Base-by-base conservation (phyloP, 495 filamentous ascomycete species). In the Xylaria sp. region DNA sequence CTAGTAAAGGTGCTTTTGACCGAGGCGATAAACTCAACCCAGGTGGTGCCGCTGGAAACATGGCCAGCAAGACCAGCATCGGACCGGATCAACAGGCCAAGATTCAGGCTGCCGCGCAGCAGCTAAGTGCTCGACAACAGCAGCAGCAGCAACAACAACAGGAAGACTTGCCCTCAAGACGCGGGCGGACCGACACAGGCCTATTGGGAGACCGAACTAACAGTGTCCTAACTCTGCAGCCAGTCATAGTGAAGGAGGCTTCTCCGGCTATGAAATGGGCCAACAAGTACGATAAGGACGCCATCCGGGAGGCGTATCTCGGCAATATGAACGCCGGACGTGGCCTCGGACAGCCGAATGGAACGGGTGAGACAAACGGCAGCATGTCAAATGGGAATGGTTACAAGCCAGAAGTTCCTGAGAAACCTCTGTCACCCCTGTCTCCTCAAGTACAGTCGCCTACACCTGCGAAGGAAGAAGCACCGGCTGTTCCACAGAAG, bases 201-300 rank as follows among this genome's bases (percentile, higher is more conserved):
- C 74, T 82, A 9, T 79, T 85, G 65, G 88, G 88, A 14, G 86
- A 87, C 59, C 97, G 94, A 85, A 98, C 96, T 0, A 95, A 91
- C 81, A 98, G 96, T 62, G 89, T 97, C 29, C 87, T 98, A 75
- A 97, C 95, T 15, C 86, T 98, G 50, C 94, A 97, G 77, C 91
- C 95, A 11, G 87, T 88, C 44, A 92, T 98, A 63, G 81, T 97
- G 76, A 95, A 86, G 67, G 96, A 96, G 76, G 97, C 94, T 21
- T 94, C 91, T 19, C 91, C 94, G 31, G 96, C 96, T 14, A 92
- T 99, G 90, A 95, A 97, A 79, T 99, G 96, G 96, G 93, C 95
- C 12, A 93, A 86, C 77, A 90, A 90, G 68, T 96, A 94, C 73
- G 95, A 99, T 76, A 94, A 94, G 80, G 89, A 96, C 76, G 86